Percentiles rank a stretch among this genome's conserved stretches.
These are phyloP conservation scores for Saxispiralis lemnorum DNA, from an alignment of 495 filamentous ascomycete genomes.

Conservation along the genomic window DNA sequence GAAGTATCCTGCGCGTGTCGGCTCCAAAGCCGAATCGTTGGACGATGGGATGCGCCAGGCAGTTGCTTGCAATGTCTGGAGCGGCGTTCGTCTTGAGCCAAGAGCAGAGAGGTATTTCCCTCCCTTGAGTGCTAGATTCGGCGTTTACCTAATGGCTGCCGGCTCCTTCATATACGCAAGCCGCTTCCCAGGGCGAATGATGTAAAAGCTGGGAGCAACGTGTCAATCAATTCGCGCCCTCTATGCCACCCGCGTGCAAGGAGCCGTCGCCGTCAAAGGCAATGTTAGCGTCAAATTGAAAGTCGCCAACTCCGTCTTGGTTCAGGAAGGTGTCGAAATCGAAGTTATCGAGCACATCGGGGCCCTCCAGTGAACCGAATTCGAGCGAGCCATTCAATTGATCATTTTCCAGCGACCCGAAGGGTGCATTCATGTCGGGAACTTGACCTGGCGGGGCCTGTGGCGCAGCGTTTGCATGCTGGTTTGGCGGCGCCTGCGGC, in stretches of 20 bases:
- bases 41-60: no score
- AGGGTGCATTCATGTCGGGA: background rate
- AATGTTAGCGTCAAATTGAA: slow-evolving; percentile 33
- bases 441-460: slow-evolving; percentile 30
- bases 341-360: slow-evolving; percentile 71
- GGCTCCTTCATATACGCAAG: no score
- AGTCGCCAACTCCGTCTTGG: slow-evolving; percentile 33
- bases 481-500: background rate
- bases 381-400: slow-evolving; percentile 30
- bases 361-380: slow-evolving; percentile 39
- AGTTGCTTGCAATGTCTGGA: no score
- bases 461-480: slow-evolving; percentile 17
- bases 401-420: background rate
- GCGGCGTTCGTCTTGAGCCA: no score
- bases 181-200: background rate
- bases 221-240: background rate
- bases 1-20: no score
- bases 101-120: no score
- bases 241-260: background rate
- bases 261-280: slow-evolving; percentile 7
- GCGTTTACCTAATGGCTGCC: no score
- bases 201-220: background rate
- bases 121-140: no score
- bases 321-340: slow-evolving; percentile 92
- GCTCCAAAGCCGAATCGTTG: no score